Evolutionary conservation across 2,329 filamentous ascomycete genomes (phyloP), one percentile per base, ranked within the genome.

Genomic region (Huntiella bhutanensis): DNA sequence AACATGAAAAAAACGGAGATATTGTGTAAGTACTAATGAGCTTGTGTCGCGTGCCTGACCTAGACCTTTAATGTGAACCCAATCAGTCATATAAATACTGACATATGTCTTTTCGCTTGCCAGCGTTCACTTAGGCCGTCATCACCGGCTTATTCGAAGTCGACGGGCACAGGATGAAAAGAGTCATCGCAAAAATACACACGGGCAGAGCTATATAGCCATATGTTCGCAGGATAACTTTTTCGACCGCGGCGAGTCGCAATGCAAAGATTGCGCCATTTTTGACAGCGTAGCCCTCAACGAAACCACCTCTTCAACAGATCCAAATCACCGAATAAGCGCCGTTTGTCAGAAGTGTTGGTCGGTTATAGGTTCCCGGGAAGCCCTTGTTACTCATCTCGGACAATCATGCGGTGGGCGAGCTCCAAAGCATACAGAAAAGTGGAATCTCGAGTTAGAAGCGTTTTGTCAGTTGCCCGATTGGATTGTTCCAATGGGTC

Each of bases 261-360:
- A 49, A 33, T 49, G 48, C 28, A 43, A 44, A 16, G 38, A 49
- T 37, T 49, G 48, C 32, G 48, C 46, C 11, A 43, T 44, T 5
- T 46, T 49, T 15, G 48, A 49, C 28, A 12, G 32, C 13, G 37
- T 28, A 4, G 42, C 32, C 4, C 19, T 44, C 6, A 37, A 39
- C 37, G 17, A 33, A 17, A 12, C 35, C 33, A 41, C 34, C 13
- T 38, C 42, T 41, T 46, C 36, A 40, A 41, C 39, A 22, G 36
- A 33, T 10, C 37, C 15, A n/a, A 36, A n/a, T 11, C 48, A 49
- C 17, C 43, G 43, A n/a, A 49, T 49, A 28, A 46, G 43, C 12
- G 48, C 48, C 10, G 46, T 49, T 17, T 49, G 48, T 36, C 48
- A 49, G 28, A 49, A 49, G 32, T 49, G 48, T 41, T 49, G 48